Base-by-base conservation (phyloP, 768 basidiomycete genomes). In the Pleurotus cornucopiae region DNA sequence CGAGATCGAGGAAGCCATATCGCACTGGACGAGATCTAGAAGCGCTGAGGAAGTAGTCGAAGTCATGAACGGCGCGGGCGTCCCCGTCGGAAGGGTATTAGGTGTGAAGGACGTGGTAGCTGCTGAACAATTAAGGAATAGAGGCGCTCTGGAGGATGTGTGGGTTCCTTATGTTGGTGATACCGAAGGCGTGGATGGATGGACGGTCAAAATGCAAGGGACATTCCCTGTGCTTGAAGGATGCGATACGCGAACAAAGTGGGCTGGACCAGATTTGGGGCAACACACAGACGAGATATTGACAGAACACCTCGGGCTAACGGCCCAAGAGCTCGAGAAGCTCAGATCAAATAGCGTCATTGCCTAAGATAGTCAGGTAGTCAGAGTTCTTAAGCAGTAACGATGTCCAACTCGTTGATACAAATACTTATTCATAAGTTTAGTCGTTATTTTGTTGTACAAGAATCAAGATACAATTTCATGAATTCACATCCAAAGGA, bases 201-300 rank as follows among this genome's bases (percentile, higher is more conserved):
- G 86, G 86, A 79, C 67, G 40, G 77, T 88, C 57, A 88, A 86
- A 67, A 85, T 89, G 84, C 75, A 78, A 40, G 77, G 77, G 23
- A 84, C 84, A 23, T 83, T 84, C 58, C 87, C 86, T 5, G 66
- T 83, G 51, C 65, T 89, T 53, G 79, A 86, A 57, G 84, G 83
- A 12, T 79, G 79, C 23, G 75, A 84, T 43, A 69, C 79, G 4
- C 73, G 73, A 60, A 84, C 86, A 1, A 77, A 73, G 58, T 88
- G 85, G 85, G 86, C 85, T 23, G 86, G 86, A 0, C 86, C 86
- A 1, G 75, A 85, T 58, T 69, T 88, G n/a, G 87, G 87, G 3
- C 66, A 71, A 52, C 83, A 84, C 63, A 84, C 83, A 0, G 73
- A 79, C 14, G 73, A 78, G 43, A 74, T 84, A 16, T 61, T 84